phyloP scores from a whole-genome alignment of 352 stramenopile species.

The Globisporangium solare region DNA sequence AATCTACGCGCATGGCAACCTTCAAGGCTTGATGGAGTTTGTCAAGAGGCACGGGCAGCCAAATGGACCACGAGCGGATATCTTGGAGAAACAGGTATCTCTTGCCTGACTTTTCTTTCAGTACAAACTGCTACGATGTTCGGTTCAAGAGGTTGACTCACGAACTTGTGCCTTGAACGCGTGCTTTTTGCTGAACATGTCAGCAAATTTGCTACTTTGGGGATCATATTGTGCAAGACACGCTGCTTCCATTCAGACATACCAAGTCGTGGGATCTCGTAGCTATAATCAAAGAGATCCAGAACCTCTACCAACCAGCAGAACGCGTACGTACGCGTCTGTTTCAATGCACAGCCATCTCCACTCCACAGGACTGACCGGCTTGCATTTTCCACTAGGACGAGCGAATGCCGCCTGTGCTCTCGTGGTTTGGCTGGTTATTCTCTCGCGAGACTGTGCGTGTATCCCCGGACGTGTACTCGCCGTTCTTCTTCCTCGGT shows the following conservation, averaged over 20 bases:
- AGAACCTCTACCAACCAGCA: constrained; percentile 26
- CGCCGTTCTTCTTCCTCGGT: constrained; percentile 52
- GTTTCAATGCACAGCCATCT: not conserved
- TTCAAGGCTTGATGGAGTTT: constrained; percentile 17
- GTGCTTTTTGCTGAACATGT: not conserved
- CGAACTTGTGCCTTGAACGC: not conserved
- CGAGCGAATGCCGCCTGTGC: constrained; percentile 3
- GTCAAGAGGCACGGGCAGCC: not conserved
- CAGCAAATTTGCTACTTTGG: constrained; percentile 53
- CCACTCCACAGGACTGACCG: too few species aligned
- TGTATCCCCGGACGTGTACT: constrained; percentile 23
- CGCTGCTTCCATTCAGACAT: constrained; percentile 27
- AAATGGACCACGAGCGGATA: not conserved
- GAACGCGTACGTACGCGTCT: constrained; percentile 20
- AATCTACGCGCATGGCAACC: constrained; percentile 45
- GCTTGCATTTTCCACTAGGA: constrained; percentile 1
- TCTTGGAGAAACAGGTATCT: constrained; percentile 10
- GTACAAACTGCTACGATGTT: not conserved
- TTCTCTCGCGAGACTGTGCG: constrained; percentile 17
- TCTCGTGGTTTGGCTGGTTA: constrained; percentile 20
- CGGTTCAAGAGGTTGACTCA: not conserved
- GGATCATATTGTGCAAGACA: constrained; percentile 45
- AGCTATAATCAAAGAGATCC: constrained; percentile 45
- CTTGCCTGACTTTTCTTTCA: not conserved
- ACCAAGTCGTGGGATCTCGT: constrained; percentile 38